Evolutionary conservation across 1,284 basidiomycete genomes (phyloP).

Genomic region (Hymenochaete sp.): DNA sequence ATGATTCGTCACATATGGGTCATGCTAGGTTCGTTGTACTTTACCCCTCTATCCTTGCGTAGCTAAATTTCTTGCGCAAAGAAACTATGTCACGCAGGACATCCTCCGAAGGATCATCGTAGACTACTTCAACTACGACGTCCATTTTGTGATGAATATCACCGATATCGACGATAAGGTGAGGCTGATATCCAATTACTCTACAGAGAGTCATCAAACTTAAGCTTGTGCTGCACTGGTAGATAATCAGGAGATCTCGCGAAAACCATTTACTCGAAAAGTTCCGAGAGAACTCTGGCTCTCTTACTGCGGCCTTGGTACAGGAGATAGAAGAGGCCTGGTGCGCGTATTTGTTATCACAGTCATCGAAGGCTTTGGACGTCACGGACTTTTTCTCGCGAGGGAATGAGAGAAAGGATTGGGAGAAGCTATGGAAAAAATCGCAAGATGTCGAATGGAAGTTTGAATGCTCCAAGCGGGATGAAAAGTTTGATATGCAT

Average conservation of each 20-base stretch:
- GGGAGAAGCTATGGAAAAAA: slow-evolving; percentile 43
- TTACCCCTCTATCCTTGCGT: slow-evolving; percentile 14
- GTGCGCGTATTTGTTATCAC: slow-evolving; percentile 53
- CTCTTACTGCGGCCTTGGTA: slow-evolving; percentile 53
- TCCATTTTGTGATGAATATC: slow-evolving; percentile 99
- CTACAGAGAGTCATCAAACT: slow-evolving; percentile 2
- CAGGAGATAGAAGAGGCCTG: slow-evolving; percentile 55
- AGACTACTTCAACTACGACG: slow-evolving; percentile 96
- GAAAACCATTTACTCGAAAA: slow-evolving; percentile 75
- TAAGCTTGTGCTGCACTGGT: slow-evolving; percentile 17
- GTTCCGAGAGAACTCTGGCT: slow-evolving; percentile 48
- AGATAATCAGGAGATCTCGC: slow-evolving; percentile 89
- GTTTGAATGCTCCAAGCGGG: slow-evolving; percentile 58
- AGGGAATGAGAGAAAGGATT: slow-evolving; percentile 44
- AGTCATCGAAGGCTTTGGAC: slow-evolving; percentile 49
- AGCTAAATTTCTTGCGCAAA: slow-evolving; percentile 27
- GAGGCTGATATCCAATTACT: slow-evolving; percentile 25
- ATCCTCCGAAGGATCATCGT: slow-evolving; percentile 87
- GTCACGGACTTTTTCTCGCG: slow-evolving; percentile 36
- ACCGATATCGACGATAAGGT: slow-evolving; percentile 99
- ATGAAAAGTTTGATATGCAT: slow-evolving; percentile 91
- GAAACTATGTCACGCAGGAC: slow-evolving; percentile 98
- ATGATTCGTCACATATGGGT: slow-evolving; percentile 98
- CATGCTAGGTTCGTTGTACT: slow-evolving; percentile 74
- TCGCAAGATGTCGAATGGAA: slow-evolving; percentile 56